Evolutionary conservation across 768 basidiomycete species (phyloP).

Genomic region (Boletus rubescentipes): DNA sequence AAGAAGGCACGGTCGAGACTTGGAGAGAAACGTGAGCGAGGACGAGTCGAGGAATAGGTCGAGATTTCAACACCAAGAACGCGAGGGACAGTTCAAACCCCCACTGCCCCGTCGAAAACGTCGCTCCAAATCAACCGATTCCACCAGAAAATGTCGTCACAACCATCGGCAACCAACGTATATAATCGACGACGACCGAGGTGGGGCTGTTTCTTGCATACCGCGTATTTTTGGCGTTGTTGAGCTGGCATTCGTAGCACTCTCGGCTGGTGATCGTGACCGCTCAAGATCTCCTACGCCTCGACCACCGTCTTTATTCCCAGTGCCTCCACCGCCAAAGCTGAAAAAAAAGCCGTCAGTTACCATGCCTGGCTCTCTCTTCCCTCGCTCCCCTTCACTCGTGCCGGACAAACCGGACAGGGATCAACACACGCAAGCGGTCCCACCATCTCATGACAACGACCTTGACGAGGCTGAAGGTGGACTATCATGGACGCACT

Average conservation of each 20-base stretch:
- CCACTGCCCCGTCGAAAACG: conserved; percentile 11
- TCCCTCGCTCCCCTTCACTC: conserved; percentile 69
- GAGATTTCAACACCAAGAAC: conserved; percentile 9
- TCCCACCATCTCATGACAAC: background rate
- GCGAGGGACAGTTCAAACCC: conserved; percentile 9
- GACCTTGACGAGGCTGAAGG: conserved; percentile 7
- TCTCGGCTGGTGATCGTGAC: conserved; percentile 20
- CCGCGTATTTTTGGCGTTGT: background rate
- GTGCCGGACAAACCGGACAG: conserved; percentile 39
- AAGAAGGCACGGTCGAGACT: conserved; percentile 6
- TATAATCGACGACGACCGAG: conserved; percentile 18
- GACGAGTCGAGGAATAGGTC: conserved; percentile 10
- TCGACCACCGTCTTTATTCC: conserved; percentile 9
- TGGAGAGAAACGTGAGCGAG: conserved; percentile 15
- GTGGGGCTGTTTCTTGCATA: conserved; percentile 12
- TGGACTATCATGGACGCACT: conserved; percentile 16
- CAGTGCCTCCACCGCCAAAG: conserved; percentile 33
- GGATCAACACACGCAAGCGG: background rate
- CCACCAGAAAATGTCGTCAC: background rate
- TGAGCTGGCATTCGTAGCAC: conserved; percentile 19
- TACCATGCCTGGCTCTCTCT: conserved; percentile 80
- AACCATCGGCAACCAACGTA: background rate
- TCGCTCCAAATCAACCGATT: conserved; percentile 23
- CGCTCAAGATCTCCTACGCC: conserved; percentile 21
- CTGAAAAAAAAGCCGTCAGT: conserved; percentile 39